These are phyloP conservation scores for Arabidopsis arenosa DNA, from an alignment of 345 rosid species.

Conservation along the genomic window DNA sequence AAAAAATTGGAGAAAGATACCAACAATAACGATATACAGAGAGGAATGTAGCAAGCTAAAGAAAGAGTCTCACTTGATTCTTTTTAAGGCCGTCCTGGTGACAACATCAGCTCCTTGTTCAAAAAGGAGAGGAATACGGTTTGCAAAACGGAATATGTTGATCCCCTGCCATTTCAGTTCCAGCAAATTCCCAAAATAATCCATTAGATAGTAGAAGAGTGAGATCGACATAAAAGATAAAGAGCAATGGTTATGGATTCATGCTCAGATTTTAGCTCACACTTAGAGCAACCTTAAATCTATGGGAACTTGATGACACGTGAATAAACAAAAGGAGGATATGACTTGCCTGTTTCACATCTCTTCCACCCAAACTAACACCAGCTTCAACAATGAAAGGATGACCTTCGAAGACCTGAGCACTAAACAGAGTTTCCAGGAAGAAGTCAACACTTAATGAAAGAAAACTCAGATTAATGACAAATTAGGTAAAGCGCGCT, in stretches of 20 bases:
- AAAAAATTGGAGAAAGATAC: not conserved
- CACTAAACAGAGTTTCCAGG: constrained; percentile 57
- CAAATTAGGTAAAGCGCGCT: constrained; percentile 8
- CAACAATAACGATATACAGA: not conserved
- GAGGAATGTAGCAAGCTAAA: not conserved
- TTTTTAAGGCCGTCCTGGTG: constrained; percentile 86
- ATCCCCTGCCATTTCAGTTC: constrained; percentile 63
- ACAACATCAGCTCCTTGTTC: constrained; percentile 99
- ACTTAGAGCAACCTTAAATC: not conserved
- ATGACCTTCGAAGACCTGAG: constrained; percentile 98
- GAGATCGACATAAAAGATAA: not conserved
- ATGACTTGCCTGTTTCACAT: constrained; percentile 81
- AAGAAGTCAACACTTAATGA: constrained; percentile 31
- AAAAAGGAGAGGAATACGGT: constrained; percentile 93
- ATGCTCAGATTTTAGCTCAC: constrained; percentile 12
- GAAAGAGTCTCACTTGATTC: constrained; percentile 75
- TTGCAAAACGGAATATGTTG: constrained; percentile 93
- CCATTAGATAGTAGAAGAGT: constrained; percentile 5
- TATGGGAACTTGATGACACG: constrained; percentile 4
- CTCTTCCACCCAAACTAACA: constrained; percentile 93
- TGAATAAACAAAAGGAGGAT: constrained; percentile 18
- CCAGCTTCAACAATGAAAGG: constrained; percentile 99
- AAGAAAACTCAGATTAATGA: constrained; percentile 5
- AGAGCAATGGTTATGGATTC: not conserved
- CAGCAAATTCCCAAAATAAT: not conserved